A percentile compares a stretch with the other conserved stretches of the same genome.
phyloP scores from a whole-genome alignment of 495 filamentous ascomycete genomes.

The Penicillium lagena region DNA sequence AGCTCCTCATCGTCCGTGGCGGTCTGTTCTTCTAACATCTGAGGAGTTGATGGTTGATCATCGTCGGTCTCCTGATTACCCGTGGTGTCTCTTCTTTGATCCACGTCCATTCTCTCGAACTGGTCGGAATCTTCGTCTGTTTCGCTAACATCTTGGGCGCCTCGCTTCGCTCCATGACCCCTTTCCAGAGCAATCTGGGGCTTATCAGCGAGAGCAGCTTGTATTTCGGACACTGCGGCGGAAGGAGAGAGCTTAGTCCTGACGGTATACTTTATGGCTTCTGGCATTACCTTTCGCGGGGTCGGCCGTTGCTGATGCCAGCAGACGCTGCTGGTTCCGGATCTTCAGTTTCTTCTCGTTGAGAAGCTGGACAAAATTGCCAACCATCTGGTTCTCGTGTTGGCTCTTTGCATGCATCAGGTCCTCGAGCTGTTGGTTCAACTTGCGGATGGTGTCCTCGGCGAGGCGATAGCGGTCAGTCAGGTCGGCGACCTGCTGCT shows the following conservation, averaged over 20 bases:
- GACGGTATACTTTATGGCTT: background rate
- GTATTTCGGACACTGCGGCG: slow-evolving; percentile 20
- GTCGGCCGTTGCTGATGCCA: slow-evolving; percentile 55
- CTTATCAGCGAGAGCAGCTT: slow-evolving; percentile 10
- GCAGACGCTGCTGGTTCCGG: slow-evolving; percentile 66
- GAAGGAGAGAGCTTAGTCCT: background rate
- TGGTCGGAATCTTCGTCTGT: slow-evolving; percentile 38
- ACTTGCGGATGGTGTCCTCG: slow-evolving; percentile 38
- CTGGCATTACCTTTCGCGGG: slow-evolving; percentile 30
- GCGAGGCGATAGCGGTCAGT: slow-evolving; percentile 36
- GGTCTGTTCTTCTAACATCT: slow-evolving; percentile 34
- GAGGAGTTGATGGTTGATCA: slow-evolving; percentile 29
- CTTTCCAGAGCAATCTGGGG: slow-evolving; percentile 4
- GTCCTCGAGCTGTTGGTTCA: slow-evolving; percentile 56
- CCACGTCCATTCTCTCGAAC: slow-evolving; percentile 57
- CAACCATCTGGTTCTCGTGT: slow-evolving; percentile 63
- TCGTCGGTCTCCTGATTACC: slow-evolving; percentile 33
- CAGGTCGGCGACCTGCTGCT: slow-evolving; percentile 41
- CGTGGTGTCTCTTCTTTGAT: slow-evolving; percentile 19
- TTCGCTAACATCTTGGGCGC: slow-evolving; percentile 8
- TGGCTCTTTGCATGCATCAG: slow-evolving; percentile 58
- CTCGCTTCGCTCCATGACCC: slow-evolving; percentile 38
- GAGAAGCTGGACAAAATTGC: slow-evolving; percentile 63
- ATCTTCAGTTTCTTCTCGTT: slow-evolving; percentile 94
- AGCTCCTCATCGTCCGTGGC: slow-evolving; percentile 27